phyloP scores from a whole-genome alignment of 805 yeast species.

The Candida bentonensis region DNA sequence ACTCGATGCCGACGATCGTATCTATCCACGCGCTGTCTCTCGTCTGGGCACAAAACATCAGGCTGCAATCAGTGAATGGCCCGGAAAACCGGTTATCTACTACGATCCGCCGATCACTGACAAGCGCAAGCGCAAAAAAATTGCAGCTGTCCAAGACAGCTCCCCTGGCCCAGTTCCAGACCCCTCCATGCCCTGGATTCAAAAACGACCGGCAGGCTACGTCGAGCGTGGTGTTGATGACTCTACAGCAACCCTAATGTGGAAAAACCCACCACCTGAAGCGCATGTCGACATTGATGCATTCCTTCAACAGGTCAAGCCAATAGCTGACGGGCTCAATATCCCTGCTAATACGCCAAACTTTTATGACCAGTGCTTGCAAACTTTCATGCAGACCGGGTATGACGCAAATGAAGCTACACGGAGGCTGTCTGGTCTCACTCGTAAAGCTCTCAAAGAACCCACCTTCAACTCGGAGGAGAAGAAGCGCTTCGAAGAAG shows the following conservation, averaged over 20 bases:
- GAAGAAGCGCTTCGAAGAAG: slow-evolving; percentile 54
- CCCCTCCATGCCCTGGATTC: slow-evolving; percentile 42
- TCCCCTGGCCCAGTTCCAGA: slow-evolving; percentile 7
- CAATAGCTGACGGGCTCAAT: slow-evolving; percentile 40
- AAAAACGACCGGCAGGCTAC: slow-evolving; percentile 66
- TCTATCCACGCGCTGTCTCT: slow-evolving; percentile 69
- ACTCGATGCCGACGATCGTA: slow-evolving; percentile 60
- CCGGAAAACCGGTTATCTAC: slow-evolving; percentile 49
- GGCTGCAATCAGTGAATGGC: slow-evolving; percentile 44
- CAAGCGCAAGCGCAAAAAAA: slow-evolving; percentile 3
- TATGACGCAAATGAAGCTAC: slow-evolving; percentile 42
- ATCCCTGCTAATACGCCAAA: slow-evolving; percentile 60
- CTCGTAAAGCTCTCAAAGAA: slow-evolving; percentile 50
- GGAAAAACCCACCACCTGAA: slow-evolving; percentile 32
- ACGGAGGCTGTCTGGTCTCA: slow-evolving; percentile 29
- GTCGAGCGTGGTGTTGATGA: slow-evolving; percentile 65
- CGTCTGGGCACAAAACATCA: slow-evolving; percentile 65
- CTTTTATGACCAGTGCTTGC: slow-evolving; percentile 61
- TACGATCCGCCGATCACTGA: slow-evolving; percentile 27
- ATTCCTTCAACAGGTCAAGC: slow-evolving; percentile 41
- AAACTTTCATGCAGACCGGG: slow-evolving; percentile 34
- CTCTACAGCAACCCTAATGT: slow-evolving; percentile 43
- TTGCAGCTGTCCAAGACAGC: slow-evolving; percentile 2
- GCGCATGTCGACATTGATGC: slow-evolving; percentile 29
- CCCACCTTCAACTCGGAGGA: slow-evolving; percentile 64